A percentile compares a stretch with the other conserved stretches of the same genome.
Conservation (phyloP, 73 alveolate species). For the Tetrahymena malaccensis region DNA sequence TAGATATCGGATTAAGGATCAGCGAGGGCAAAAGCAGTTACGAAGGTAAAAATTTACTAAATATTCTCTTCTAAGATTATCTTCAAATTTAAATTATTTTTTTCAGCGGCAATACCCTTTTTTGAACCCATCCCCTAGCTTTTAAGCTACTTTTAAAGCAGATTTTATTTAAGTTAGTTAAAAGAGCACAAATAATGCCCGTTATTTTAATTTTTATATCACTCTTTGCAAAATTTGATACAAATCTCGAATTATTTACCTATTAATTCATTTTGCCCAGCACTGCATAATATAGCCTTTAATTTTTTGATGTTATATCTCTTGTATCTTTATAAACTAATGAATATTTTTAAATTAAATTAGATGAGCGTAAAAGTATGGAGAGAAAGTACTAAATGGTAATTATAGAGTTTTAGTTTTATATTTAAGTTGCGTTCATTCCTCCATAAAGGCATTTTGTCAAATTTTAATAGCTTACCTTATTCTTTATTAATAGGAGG, state of each 20-base stretch:
- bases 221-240: too few relatives aligned
- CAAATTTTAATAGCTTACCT: neutral
- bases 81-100: neutral
- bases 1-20: neutral
- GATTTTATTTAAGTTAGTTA: neutral
- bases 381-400: neutral
- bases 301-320: neutral
- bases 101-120: neutral
- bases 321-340: neutral
- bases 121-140: neutral
- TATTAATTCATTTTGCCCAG: neutral
- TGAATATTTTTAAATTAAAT: neutral
- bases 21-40: neutral
- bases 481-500: neutral
- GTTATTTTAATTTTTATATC: too few relatives aligned
- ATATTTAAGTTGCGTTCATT: too few relatives aligned
- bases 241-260: neutral
- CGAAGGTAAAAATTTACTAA: neutral
- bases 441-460: neutral
- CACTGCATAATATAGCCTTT: neutral
- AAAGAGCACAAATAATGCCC: neutral
- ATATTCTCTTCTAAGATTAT: neutral
- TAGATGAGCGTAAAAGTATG: neutral
- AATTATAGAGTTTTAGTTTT: neutral
- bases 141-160: neutral